phyloP scores from a whole-genome alignment of 345 rosid species.

The Brassica nigra region DNA sequence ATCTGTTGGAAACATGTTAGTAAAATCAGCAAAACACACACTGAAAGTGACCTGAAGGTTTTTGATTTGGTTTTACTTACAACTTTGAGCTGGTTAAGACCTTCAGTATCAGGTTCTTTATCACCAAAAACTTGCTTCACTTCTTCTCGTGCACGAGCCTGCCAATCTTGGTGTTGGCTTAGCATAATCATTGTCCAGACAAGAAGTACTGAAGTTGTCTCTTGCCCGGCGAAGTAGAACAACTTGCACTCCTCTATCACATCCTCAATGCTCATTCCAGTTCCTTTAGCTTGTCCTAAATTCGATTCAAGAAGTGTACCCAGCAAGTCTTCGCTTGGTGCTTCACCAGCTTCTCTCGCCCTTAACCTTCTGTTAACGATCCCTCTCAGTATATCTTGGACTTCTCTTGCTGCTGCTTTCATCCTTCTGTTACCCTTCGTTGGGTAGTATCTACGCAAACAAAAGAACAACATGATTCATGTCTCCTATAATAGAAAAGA shows the following conservation, averaged over 20 bases:
- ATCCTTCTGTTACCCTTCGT: slow-evolving; percentile 47
- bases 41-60: not conserved
- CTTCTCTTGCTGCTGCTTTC: slow-evolving; percentile 35
- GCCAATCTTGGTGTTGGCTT: slow-evolving; percentile 58
- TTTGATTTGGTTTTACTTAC: slow-evolving; percentile 35
- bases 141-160: slow-evolving; percentile 57
- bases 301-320: slow-evolving; percentile 56
- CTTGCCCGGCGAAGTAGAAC: slow-evolving; percentile 26
- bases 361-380: slow-evolving; percentile 40
- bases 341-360: slow-evolving; percentile 42
- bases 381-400: slow-evolving; percentile 33
- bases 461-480: not conserved
- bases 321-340: slow-evolving; percentile 35
- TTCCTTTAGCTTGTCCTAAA: slow-evolving; percentile 34
- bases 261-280: slow-evolving; percentile 47
- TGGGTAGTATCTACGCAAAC: slow-evolving; percentile 36
- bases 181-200: slow-evolving; percentile 59
- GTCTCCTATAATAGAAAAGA: not conserved
- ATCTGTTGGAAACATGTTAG: slow-evolving; percentile 22
- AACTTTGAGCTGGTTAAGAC: slow-evolving; percentile 42
- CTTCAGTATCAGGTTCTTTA: slow-evolving; percentile 35
- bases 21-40: not conserved
- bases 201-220: slow-evolving; percentile 19
- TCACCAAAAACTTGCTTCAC: slow-evolving; percentile 50
- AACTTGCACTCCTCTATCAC: slow-evolving; percentile 59